Evolutionary conservation across 116 monocot species (phyloP), one percentile per base, ranked within the genome.

Genomic region (Cymodocea nodosa): DNA sequence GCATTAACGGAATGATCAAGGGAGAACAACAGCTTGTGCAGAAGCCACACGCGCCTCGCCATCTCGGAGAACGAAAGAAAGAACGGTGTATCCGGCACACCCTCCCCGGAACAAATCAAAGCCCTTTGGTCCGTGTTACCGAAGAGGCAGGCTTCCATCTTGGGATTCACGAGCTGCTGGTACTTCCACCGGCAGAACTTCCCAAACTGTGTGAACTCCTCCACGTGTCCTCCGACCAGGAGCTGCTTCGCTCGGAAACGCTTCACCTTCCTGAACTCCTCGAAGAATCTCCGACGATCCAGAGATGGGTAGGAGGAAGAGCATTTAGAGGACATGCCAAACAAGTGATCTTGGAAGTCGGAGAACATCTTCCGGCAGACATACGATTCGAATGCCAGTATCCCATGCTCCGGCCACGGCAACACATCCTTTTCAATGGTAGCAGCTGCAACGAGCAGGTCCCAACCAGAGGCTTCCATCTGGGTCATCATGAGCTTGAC

Each of bases 401-500:
- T 34, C 13, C 69, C 23, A 58, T 89, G 77, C 23, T 66, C 72
- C 5, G 80, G 70, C 58, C 56, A 73, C 15, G 35, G 61, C 36
- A 19, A 60, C 10, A 75, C 77, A 17, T 67, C 81, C 12, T 77
- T 77, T 15, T 79, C 83, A 37, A 85, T 74, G 14, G 79, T 65
- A 1, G 19, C 65, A 1, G 92, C 83, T 4, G 93, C 93, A 5
- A 75, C 70, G 13, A 67, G 70, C 30, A 85, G 65, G 44, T 93
- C 88, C 93, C 88, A 87, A 0, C 75, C 81, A 0, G 83, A 81
- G 4, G 68, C 78, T 19, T 85, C 85, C 92, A 87, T 92, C 71
- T 81, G 70, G 17, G 22, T 15, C 35, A 62, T 11, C 50, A 61
- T 48, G 4, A 70, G 66, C 62, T 78, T 78, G 24, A 78, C 85